Evolutionary conservation across 2,329 filamentous ascomycete genomes (phyloP).

Genomic region (Diatrype stigma): DNA sequence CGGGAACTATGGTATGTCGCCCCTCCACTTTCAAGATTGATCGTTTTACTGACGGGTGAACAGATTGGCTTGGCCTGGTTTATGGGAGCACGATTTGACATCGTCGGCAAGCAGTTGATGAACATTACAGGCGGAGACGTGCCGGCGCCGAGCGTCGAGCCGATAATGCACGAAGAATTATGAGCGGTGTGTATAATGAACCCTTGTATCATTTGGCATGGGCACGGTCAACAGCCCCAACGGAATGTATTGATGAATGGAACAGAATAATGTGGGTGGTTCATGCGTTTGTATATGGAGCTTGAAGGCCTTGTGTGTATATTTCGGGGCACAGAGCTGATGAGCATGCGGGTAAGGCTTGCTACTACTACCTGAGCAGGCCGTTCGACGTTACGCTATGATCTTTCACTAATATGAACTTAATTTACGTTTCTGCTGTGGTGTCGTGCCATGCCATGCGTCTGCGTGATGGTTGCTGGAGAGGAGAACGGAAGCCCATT

Average conservation of each 20-base stretch:
- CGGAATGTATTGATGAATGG: constrained; percentile 6
- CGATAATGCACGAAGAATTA: constrained; percentile 25
- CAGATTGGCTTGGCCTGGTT: constrained; percentile 76
- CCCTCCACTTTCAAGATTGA: not conserved
- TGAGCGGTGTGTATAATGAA: constrained; percentile 11
- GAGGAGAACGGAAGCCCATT: not conserved
- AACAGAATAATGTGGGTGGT: constrained; percentile 1
- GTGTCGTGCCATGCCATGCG: too few relatives aligned
- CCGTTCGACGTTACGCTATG: too few relatives aligned
- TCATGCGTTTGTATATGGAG: not conserved
- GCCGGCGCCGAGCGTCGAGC: constrained; percentile 12
- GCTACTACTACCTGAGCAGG: not conserved
- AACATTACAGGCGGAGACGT: constrained; percentile 18
- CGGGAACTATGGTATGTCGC: constrained; percentile 70
- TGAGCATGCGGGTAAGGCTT: not conserved
- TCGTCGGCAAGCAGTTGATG: constrained; percentile 52
- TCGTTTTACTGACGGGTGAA: constrained; percentile 9
- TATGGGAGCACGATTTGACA: constrained; percentile 78
- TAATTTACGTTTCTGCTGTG: not conserved
- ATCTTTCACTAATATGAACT: not conserved
- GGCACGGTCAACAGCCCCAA: not conserved
- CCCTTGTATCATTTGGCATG: not conserved
- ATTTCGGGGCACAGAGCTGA: not conserved
- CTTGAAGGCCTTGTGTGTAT: not conserved
- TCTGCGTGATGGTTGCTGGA: not conserved